phyloP scores from a whole-genome alignment of 2,329 filamentous ascomycete species.

The Trichoderma endophyticum region DNA sequence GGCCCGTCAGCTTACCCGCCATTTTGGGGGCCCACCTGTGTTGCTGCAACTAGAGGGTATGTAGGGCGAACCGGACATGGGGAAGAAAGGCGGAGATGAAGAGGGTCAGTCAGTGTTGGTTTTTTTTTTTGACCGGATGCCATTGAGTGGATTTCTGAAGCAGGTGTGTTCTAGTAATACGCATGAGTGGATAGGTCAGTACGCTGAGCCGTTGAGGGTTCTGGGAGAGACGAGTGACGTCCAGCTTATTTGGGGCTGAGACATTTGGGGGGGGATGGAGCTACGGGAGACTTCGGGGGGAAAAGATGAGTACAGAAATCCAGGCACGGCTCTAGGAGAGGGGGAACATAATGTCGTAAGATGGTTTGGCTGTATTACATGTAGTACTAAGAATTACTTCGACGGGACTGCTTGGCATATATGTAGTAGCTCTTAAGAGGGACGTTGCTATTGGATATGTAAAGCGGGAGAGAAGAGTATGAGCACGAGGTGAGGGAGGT shows the following conservation, averaged over 20 bases:
- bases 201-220: background rate
- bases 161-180: background rate
- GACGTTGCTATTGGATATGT: background rate
- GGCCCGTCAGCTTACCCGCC: conserved; percentile 9
- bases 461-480: background rate
- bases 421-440: background rate
- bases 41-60: background rate
- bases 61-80: background rate
- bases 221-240: background rate
- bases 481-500: background rate
- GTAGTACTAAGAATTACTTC: background rate
- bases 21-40: background rate
- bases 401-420: background rate
- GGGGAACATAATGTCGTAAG: background rate
- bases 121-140: background rate
- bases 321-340: background rate
- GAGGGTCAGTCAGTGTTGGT: background rate
- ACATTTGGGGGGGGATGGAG: background rate
- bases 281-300: background rate
- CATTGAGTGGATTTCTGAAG: background rate
- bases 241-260: background rate
- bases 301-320: background rate
- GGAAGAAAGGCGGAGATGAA: background rate
- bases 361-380: background rate
- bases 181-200: background rate